These are phyloP conservation scores for Fomitopsis serialis DNA, from an alignment of 768 basidiomycete species.

Conservation along the genomic window DNA sequence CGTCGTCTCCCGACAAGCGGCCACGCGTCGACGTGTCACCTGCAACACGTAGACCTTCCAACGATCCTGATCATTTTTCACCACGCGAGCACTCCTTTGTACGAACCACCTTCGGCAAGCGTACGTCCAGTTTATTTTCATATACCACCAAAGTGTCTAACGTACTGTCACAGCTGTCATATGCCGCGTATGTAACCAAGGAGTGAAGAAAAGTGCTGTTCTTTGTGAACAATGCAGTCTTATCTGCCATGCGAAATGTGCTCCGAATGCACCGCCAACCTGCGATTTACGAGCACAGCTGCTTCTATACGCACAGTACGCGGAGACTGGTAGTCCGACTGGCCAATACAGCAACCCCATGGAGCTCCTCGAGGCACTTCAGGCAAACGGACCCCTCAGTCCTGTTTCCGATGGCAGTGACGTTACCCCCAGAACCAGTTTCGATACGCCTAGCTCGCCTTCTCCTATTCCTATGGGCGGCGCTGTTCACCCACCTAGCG, in stretches of 20 bases:
- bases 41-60: conserved; percentile 16
- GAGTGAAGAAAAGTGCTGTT: conserved; percentile 82
- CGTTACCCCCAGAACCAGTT: conserved; percentile 35
- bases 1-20: conserved; percentile 36
- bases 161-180: conserved; percentile 56
- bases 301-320: conserved; percentile 73
- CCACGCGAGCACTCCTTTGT: conserved; percentile 79
- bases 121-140: conserved; percentile 43
- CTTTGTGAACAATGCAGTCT: conserved; percentile 88
- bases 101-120: conserved; percentile 89
- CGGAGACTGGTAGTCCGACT: conserved; percentile 55
- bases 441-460: conserved; percentile 35
- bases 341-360: conserved; percentile 49
- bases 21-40: conserved; percentile 29
- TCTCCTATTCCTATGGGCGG: conserved; percentile 34
- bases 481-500: conserved; percentile 51
- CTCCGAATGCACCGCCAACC: conserved; percentile 65
- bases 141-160: conserved; percentile 3
- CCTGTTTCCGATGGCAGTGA: conserved; percentile 50
- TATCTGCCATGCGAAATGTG: conserved; percentile 80
- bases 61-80: conserved; percentile 44
- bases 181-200: conserved; percentile 77
- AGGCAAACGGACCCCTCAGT: conserved; percentile 31
- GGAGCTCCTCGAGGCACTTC: conserved; percentile 35
- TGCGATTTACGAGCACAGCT: conserved; percentile 81